phyloP scores from a whole-genome alignment of 805 yeast genomes.

The Candida insectalens region DNA sequence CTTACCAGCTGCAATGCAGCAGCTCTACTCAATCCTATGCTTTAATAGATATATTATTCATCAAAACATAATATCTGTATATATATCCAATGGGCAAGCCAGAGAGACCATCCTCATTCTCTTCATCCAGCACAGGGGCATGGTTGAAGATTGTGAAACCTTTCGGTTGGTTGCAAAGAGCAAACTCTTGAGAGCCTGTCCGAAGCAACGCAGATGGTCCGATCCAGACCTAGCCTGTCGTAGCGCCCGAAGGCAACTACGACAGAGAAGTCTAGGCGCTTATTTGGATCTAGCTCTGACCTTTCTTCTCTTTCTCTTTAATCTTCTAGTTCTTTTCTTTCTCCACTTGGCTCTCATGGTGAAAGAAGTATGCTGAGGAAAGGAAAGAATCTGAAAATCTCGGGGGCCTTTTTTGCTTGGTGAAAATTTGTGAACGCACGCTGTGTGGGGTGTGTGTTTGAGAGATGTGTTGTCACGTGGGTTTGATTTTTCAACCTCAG shows the following conservation, averaged over 20 bases:
- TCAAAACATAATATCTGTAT: too few relatives aligned
- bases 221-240: background rate
- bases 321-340: slow-evolving; percentile 99
- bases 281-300: slow-evolving; percentile 99
- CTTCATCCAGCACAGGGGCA: slow-evolving; percentile 7
- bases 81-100: too few relatives aligned
- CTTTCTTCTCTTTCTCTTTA: slow-evolving; percentile 99
- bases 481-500: too few relatives aligned
- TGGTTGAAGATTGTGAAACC: background rate
- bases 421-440: background rate
- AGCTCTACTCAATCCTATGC: too few relatives aligned
- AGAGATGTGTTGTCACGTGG: too few relatives aligned
- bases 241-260: too few relatives aligned
- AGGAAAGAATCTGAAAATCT: slow-evolving; percentile 1
- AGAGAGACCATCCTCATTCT: too few relatives aligned
- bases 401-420: too few relatives aligned
- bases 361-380: slow-evolving; percentile 9
- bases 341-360: slow-evolving; percentile 97
- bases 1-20: too few relatives aligned
- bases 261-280: slow-evolving; percentile 26
- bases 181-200: too few relatives aligned
- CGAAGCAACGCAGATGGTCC: background rate
- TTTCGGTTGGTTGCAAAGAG: too few relatives aligned
- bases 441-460: background rate
- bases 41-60: too few relatives aligned